A percentile compares a stretch with the other conserved stretches of the same genome.
Conservation (phyloP, 257 asterid species). For the Cinchona pubescens region DNA sequence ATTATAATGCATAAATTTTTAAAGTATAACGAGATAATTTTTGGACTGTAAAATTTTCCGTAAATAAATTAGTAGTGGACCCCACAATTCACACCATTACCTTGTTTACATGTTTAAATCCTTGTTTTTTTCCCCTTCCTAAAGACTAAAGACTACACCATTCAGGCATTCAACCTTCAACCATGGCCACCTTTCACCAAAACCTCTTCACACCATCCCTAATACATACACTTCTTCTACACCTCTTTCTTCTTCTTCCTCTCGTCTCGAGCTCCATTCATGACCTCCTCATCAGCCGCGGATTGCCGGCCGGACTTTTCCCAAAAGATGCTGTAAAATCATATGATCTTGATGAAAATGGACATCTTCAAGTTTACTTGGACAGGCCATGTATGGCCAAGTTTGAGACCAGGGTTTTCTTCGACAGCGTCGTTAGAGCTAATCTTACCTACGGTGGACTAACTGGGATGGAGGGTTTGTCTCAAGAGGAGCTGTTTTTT, state of each 20-base stretch:
- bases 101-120: slow-evolving; percentile 1
- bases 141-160: not conserved
- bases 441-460: slow-evolving; percentile 80
- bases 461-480: slow-evolving; percentile 70
- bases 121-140: not conserved
- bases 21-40: too few species aligned
- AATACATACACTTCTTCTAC: slow-evolving; percentile 23
- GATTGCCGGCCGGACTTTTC: slow-evolving; percentile 77
- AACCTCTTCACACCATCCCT: slow-evolving; percentile 17
- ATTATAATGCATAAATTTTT: too few species aligned
- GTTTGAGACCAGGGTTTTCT: slow-evolving; percentile 63
- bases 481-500: slow-evolving; percentile 84
- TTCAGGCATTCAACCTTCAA: slow-evolving; percentile 12
- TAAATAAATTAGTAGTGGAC: too few species aligned
- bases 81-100: slow-evolving; percentile 6
- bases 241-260: slow-evolving; percentile 22
- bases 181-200: slow-evolving; percentile 27
- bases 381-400: slow-evolving; percentile 79
- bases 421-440: slow-evolving; percentile 71
- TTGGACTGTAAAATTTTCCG: too few species aligned
- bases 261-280: slow-evolving; percentile 40
- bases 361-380: slow-evolving; percentile 56
- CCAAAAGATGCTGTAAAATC: slow-evolving; percentile 72
- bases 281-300: slow-evolving; percentile 65
- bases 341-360: slow-evolving; percentile 49